Conservation (phyloP, 1,284 basidiomycete species). For the Inonotus obliquus region DNA sequence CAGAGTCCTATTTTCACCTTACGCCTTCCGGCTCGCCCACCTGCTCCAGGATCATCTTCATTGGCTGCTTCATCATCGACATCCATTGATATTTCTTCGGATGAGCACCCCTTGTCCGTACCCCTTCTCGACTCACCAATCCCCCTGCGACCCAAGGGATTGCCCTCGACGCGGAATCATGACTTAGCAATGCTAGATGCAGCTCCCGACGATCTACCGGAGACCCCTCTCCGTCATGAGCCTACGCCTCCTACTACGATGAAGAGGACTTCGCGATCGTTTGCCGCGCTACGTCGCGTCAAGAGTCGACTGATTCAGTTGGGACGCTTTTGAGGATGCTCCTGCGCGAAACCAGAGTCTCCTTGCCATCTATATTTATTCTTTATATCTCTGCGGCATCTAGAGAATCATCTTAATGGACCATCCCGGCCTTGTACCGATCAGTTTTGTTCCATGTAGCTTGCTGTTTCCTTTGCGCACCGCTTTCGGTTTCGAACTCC, state of each 20-base stretch:
- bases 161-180: slow-evolving; percentile 14
- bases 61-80: slow-evolving; percentile 12
- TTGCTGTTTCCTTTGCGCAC: not conserved
- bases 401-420: slow-evolving; percentile 5
- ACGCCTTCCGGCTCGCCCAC: slow-evolving; percentile 9
- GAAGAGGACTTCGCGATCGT: not conserved
- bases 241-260: not conserved
- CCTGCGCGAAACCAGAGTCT: not conserved
- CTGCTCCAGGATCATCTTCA: slow-evolving; percentile 4
- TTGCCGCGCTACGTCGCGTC: slow-evolving; percentile 10
- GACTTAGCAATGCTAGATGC: slow-evolving; percentile 10
- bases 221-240: not conserved
- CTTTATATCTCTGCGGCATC: not conserved
- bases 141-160: not conserved
- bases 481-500: not conserved
- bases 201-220: slow-evolving; percentile 17
- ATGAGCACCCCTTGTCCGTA: not conserved
- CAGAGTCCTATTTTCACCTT: slow-evolving; percentile 15
- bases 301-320: slow-evolving; percentile 5
- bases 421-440: not conserved
- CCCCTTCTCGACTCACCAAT: not conserved
- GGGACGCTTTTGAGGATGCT: slow-evolving; percentile 2
- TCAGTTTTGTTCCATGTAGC: not conserved
- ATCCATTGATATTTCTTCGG: slow-evolving; percentile 5
- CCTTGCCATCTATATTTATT: slow-evolving; percentile 4